Base-by-base conservation (phyloP, 352 stramenopile genomes). In the Pythium coloratum region DNA sequence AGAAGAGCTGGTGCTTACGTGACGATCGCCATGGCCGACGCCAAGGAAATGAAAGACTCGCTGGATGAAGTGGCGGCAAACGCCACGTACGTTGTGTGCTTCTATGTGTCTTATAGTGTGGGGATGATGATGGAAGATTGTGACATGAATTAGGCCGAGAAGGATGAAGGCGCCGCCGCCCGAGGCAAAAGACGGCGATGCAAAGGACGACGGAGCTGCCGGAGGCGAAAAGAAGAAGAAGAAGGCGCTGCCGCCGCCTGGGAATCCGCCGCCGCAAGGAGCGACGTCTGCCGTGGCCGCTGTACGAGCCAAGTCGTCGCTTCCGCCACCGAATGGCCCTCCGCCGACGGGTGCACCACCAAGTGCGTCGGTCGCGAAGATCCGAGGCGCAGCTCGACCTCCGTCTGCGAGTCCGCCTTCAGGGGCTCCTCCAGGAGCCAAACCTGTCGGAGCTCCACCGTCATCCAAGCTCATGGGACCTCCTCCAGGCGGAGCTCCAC, bases 281-380 rank as follows among this genome's bases (percentile, higher is more conserved):
- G 73, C 67, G 1, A 78, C 60, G 0, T 91, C 83, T 0, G 82
- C 85, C 10, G 85, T 84, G 13, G 77, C 83, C 5, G 83, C 80
- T 2, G 88, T 94, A 30, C 78, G 86, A 40, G 84, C 83, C 1
- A 94, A 94, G 55, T 81, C 78, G 0, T 67, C 78, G 9, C 61
- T 91, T 6, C 81, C 83, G 6, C 83, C 83, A 1, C 83, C 86
- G 0, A 91, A 77, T 68, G 83, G 81, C 6, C 78, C 86, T 51
- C 86, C 83, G 8, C 84, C 86, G 20, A 73, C 73, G 57, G 75
- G 78, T 3, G 76, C 69, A 8, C 30, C 72, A 10, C 64, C 80
- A 3, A 94, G 81, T 73, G 73, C 83, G 20, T 90, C 83, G 0
- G 83, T 94, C 0, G 81, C 82, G 6, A 94, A 94, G 71, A 88